Conservation (phyloP, 176 grass and related monocot genomes). For the Calamus simplicifolius region DNA sequence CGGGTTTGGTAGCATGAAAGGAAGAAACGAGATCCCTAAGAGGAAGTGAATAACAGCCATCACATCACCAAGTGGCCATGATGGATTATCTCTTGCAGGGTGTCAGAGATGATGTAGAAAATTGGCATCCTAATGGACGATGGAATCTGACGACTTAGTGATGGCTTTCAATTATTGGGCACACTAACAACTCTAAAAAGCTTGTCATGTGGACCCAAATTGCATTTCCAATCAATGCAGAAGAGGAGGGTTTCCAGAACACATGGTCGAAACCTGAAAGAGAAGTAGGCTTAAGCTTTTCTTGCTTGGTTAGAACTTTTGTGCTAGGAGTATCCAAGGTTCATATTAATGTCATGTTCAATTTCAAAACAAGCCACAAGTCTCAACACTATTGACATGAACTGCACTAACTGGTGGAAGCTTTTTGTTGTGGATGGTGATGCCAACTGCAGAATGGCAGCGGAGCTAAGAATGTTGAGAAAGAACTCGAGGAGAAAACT, state of each 20-base stretch:
- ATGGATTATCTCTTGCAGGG: background rate
- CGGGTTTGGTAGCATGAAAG: background rate
- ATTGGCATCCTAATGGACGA: background rate
- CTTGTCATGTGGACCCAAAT: conserved; percentile 15
- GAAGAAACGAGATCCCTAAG: background rate
- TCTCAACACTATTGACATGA: too few species aligned
- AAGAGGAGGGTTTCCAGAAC: background rate
- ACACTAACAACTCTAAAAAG: conserved; percentile 16
- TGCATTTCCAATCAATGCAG: background rate
- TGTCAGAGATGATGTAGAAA: conserved; percentile 5
- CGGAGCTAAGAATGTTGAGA: too few species aligned
- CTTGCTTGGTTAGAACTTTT: too few species aligned
- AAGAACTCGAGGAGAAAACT: too few species aligned
- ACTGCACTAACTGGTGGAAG: too few species aligned
- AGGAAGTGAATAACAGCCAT: background rate
- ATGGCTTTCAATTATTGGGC: conserved; percentile 29
- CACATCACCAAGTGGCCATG: conserved; percentile 2
- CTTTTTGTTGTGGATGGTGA: too few species aligned
- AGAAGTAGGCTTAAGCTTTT: too few species aligned
- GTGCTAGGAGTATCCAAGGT: too few species aligned
- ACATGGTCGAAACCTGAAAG: background rate
- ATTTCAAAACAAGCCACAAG: too few species aligned
- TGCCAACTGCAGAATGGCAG: too few species aligned
- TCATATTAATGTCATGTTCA: too few species aligned
- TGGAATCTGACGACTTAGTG: conserved; percentile 19